Evolutionary conservation across 176 grass and related monocot species (phyloP).

Genomic region (Eremochloa ophiuroides): DNA sequence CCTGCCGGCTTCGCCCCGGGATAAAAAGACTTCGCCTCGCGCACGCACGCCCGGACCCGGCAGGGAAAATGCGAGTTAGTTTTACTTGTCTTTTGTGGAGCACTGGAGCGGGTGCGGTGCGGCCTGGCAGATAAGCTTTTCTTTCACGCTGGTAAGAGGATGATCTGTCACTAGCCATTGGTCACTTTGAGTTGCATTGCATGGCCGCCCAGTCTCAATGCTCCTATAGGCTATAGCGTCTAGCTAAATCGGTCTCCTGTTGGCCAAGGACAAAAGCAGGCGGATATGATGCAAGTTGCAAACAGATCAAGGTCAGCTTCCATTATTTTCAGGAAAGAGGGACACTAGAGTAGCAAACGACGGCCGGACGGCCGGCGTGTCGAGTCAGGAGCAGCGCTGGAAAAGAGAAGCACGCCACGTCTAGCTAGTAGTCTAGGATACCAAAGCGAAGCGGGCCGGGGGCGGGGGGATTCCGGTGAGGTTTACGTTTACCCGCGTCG

Average conservation of each 20-base stretch:
- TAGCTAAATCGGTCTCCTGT: background rate
- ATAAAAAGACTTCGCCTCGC: background rate
- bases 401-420: background rate
- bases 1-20: slow-evolving; percentile 10
- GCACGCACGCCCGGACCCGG: background rate
- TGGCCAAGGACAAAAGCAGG: background rate
- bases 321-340: background rate
- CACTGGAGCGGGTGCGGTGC: background rate
- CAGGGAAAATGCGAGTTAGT: background rate
- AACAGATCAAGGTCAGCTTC: background rate
- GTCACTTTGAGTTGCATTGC: background rate
- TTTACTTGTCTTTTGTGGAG: no score
- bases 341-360: background rate
- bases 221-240: background rate
- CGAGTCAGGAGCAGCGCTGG: background rate
- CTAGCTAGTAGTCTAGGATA: background rate
- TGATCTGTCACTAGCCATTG: background rate
- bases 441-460: background rate
- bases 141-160: background rate
- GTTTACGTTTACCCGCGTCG: no score
- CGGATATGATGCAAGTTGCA: no score
- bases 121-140: background rate
- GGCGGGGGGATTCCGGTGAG: background rate
- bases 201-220: no score
- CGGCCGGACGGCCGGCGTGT: no score